Conservation (phyloP, 2,329 filamentous ascomycete genomes). For the Metarhizium album region DNA sequence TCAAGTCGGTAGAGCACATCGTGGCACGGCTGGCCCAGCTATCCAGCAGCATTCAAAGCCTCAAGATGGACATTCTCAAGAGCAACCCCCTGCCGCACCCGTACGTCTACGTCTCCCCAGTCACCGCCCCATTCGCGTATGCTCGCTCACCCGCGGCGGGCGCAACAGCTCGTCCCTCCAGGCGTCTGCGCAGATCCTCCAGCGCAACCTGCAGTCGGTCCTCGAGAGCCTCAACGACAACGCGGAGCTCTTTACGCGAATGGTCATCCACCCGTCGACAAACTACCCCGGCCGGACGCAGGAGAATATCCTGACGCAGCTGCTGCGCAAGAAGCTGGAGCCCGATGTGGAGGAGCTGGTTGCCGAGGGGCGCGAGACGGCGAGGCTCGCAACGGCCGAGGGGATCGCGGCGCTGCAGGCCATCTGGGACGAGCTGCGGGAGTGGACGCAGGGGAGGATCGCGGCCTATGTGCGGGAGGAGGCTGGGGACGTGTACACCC, state of each 20-base stretch:
- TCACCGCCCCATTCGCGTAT: not conserved
- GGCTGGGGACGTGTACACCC: constrained; percentile 55
- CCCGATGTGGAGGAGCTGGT: constrained; percentile 67
- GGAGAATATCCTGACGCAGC: constrained; percentile 52
- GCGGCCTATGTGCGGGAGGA: constrained; percentile 31
- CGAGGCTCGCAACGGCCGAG: constrained; percentile 31
- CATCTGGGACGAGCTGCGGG: constrained; percentile 42
- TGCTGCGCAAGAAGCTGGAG: constrained; percentile 77
- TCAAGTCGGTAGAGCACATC: constrained; percentile 60
- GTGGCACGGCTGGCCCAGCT: constrained; percentile 59
- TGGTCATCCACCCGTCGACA: constrained; percentile 66
- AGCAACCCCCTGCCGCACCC: constrained; percentile 57
- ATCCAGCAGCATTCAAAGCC: constrained; percentile 54
- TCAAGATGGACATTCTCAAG: constrained; percentile 49
- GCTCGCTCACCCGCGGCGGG: not conserved
- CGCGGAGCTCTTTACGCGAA: constrained; percentile 53
- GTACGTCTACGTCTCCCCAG: constrained; percentile 32
- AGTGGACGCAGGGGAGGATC: constrained; percentile 31
- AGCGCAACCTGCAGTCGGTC: constrained; percentile 57
- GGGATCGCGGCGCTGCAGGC: constrained; percentile 34
- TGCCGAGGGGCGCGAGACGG: constrained; percentile 45
- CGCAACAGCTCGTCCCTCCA: constrained; percentile 57
- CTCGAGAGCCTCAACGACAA: constrained; percentile 55
- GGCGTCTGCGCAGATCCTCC: constrained; percentile 60
- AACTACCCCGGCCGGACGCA: constrained; percentile 63